phyloP scores from a whole-genome alignment of 208 protist species.

The Herpetomonas samuelpessoai region DNA sequence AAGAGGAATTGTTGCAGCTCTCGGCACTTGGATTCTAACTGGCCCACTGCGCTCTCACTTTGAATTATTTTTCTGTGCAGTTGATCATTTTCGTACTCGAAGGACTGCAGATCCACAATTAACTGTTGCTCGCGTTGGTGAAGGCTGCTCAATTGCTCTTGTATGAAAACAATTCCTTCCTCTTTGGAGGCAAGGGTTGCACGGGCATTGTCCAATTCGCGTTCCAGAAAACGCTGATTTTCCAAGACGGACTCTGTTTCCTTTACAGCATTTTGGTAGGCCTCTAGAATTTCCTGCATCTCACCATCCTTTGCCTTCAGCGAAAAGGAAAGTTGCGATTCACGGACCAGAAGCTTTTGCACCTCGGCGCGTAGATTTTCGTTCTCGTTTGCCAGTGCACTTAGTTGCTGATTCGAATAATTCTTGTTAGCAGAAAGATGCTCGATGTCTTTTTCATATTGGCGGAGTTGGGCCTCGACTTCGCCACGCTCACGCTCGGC shows the following conservation, averaged over 20 bases:
- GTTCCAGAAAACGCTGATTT: conserved; percentile 54
- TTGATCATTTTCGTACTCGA: conserved; percentile 77
- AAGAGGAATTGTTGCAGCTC: conserved; percentile 52
- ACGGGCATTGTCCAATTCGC: conserved; percentile 65
- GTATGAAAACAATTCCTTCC: conserved; percentile 63
- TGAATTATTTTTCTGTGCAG: conserved; percentile 67
- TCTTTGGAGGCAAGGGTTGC: conserved; percentile 71
- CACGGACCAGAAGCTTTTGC: conserved; percentile 39
- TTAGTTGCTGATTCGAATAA: conserved; percentile 63
- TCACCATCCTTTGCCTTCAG: conserved; percentile 77
- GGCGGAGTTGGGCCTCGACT: conserved; percentile 51
- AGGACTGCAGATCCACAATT: conserved; percentile 70
- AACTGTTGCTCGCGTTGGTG: conserved; percentile 80
- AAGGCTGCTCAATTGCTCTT: conserved; percentile 66
- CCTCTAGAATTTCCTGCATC: conserved; percentile 60
- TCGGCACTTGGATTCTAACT: conserved; percentile 39
- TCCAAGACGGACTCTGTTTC: conserved; percentile 55
- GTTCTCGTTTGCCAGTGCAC: conserved; percentile 61
- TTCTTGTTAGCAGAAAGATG: conserved; percentile 75
- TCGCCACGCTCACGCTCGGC: conserved; percentile 48
- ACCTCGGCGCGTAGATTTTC: conserved; percentile 62
- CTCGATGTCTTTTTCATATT: conserved; percentile 76
- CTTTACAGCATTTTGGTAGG: conserved; percentile 69
- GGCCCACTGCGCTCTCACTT: conserved; percentile 26
- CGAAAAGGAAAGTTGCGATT: conserved; percentile 54